A percentile compares a stretch with the other conserved stretches of the same genome.
These are phyloP conservation scores for rapeseed (Brassica napus) DNA, from an alignment of 345 rosid species.

Conservation along the genomic window DNA sequence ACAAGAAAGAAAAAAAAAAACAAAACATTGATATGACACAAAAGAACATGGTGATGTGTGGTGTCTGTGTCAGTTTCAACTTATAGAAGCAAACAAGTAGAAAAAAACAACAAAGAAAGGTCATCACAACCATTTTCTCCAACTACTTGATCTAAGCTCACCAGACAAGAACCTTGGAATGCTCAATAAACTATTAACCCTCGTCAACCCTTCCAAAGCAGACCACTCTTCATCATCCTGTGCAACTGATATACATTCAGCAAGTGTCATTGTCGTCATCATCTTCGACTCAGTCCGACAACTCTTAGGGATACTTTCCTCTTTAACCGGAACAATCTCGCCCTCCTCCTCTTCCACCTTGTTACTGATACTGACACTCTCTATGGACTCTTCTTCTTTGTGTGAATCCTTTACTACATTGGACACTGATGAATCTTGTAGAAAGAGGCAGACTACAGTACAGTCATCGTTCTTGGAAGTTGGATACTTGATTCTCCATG, in stretches of 20 bases:
- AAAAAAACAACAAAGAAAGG: not conserved
- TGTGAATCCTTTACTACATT: conserved; percentile 5
- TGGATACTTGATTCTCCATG: conserved; percentile 96
- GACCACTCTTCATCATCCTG: conserved; percentile 95
- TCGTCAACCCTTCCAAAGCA: conserved; percentile 84
- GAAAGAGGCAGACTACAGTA: conserved; percentile 86
- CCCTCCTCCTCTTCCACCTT: conserved; percentile 27
- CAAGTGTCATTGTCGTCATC: conserved; percentile 54
- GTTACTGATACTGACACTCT: conserved; percentile 51
- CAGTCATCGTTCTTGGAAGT: conserved; percentile 94
- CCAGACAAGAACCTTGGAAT: conserved; percentile 78
- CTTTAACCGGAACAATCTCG: conserved; percentile 66
- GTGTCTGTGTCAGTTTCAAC: conserved; percentile 8
- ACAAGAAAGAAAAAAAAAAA: not conserved
- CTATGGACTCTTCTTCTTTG: conserved; percentile 41
- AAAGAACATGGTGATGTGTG: conserved; percentile 24
- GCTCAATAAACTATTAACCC: conserved; percentile 90
- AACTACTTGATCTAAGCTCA: conserved; percentile 67
- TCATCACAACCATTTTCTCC: conserved; percentile 77
- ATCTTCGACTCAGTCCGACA: conserved; percentile 48
- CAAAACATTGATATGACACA: conserved; percentile 20
- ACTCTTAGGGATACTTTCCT: conserved; percentile 42
- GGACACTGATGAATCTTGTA: conserved; percentile 48
- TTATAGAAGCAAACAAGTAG: conserved; percentile 10
- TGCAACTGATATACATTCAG: conserved; percentile 65